Conservation (phyloP, 1,284 basidiomycete genomes). For the Takashimella koratensis region DNA sequence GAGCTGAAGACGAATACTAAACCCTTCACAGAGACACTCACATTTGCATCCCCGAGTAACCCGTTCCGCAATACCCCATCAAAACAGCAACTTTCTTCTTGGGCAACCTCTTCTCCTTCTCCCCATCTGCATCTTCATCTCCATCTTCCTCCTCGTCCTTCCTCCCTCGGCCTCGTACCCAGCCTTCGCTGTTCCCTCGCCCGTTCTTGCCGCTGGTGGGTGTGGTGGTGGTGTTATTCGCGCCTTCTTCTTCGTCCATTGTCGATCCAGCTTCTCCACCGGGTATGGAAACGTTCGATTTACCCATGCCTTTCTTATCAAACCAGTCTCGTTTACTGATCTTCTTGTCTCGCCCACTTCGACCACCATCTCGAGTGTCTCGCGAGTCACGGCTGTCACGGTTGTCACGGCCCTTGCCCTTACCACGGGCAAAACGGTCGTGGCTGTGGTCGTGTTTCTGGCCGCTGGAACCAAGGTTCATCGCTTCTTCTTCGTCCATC, state of each 20-base stretch:
- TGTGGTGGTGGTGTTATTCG: too few relatives aligned
- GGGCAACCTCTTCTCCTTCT: constrained; percentile 47
- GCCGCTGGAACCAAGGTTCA: constrained; percentile 8
- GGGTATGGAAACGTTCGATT: too few relatives aligned
- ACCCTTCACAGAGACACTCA: too few relatives aligned
- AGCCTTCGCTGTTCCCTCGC: neutral
- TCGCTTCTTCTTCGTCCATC: constrained; percentile 11
- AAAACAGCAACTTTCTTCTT: constrained; percentile 57
- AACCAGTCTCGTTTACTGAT: neutral
- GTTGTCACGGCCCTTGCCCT: neutral
- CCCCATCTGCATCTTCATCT: constrained; percentile 9
- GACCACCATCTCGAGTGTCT: neutral
- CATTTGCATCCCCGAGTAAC: constrained; percentile 94
- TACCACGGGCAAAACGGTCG: constrained; percentile 1
- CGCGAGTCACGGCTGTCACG: neutral
- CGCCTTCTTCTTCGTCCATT: constrained; percentile 9
- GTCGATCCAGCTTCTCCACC: constrained; percentile 1
- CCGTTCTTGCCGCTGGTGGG: too few relatives aligned
- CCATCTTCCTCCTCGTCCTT: constrained; percentile 7
- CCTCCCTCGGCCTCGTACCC: neutral
- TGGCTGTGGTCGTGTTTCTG: neutral
- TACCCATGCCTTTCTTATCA: neutral
- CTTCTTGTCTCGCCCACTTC: neutral
- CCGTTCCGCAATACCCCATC: constrained; percentile 55
- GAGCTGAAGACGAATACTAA: too few relatives aligned